Evolutionary conservation across 108 stramenopile genomes (phyloP).

Genomic region (Phaeodactylum tricornutum): DNA sequence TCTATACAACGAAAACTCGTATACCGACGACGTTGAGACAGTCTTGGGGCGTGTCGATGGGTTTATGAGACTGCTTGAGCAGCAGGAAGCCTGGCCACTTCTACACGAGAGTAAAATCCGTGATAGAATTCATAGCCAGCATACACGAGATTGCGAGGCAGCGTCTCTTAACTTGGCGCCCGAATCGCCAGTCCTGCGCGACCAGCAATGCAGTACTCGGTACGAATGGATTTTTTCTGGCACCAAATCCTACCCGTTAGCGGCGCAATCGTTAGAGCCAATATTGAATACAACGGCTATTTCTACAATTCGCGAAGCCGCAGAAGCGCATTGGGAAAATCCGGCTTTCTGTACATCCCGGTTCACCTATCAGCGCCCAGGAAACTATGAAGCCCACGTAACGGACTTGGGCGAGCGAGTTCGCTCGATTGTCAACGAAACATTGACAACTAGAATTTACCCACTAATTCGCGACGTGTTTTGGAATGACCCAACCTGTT

Average conservation of each 20-base stretch:
- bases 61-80: too few relatives aligned
- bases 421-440: slow-evolving; percentile 15
- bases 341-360: slow-evolving; percentile 4
- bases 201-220: too few relatives aligned
- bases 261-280: slow-evolving; percentile 9
- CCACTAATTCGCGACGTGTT: slow-evolving; percentile 47
- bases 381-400: slow-evolving; percentile 35
- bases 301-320: slow-evolving; percentile 3
- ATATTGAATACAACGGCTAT: slow-evolving; percentile 3
- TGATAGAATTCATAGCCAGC: too few relatives aligned
- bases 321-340: slow-evolving; percentile 8
- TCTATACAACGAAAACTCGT: too few relatives aligned
- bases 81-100: too few relatives aligned
- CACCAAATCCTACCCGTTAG: neutral
- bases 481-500: slow-evolving; percentile 10
- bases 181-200: too few relatives aligned
- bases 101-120: too few relatives aligned
- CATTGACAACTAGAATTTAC: slow-evolving; percentile 29
- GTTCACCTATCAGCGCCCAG: slow-evolving; percentile 28
- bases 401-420: slow-evolving; percentile 14
- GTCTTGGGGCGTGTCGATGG: too few relatives aligned
- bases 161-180: too few relatives aligned
- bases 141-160: too few relatives aligned
- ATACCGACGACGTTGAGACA: too few relatives aligned
- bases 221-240: too few relatives aligned